Evolutionary conservation across 129 eudicot genomes (phyloP), one percentile per base, ranked within the genome.

Genomic region (Tanacetum coccineum): DNA sequence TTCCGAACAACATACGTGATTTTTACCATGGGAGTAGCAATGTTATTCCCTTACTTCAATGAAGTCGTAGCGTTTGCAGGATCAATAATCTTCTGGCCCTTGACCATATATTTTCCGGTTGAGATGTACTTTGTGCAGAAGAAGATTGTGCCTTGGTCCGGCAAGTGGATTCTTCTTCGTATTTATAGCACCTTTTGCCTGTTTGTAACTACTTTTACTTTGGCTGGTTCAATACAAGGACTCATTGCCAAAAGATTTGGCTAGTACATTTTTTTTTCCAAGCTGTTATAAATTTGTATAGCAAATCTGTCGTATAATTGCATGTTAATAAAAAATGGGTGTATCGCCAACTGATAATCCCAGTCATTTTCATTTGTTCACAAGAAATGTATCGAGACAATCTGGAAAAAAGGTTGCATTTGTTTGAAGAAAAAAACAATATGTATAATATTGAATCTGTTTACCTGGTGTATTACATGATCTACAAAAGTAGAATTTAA

Each of bases 71-170:
- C 85, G 13, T 76, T 85, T 17, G 15, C 86, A 2, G 91, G 91
- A 56, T 80, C 91, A 9, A 62, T 85, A 36, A 79, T 75, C 54
- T 85, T 79, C 61, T 85, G 91, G 91, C 91, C 91, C 12, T 36
- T 81, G 73, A 77, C 79, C 10, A 71, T 85, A 49, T 80, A 85
- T 71, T 85, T 85, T 47, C 87, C 91, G 2, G 82, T 82, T 19
- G 79, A 85, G 67, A 85, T 85, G 91, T 85, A 76, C 77, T 18
- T 74, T 32, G 64, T 26, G 7, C 87, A 76, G 48, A 77, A 68
- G 18, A 76, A 75, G 46, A 66, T 85, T 57, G 66, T 42, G 42
- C 58, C 83, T 62, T 85, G 82, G 78, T 49, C 79, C 8, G 18
- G 45, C 12, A 71, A 61, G 61, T 85, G 91, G 91, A 26, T 77